Conservation (phyloP, 768 basidiomycete species). For the Mycena rebaudengoi region DNA sequence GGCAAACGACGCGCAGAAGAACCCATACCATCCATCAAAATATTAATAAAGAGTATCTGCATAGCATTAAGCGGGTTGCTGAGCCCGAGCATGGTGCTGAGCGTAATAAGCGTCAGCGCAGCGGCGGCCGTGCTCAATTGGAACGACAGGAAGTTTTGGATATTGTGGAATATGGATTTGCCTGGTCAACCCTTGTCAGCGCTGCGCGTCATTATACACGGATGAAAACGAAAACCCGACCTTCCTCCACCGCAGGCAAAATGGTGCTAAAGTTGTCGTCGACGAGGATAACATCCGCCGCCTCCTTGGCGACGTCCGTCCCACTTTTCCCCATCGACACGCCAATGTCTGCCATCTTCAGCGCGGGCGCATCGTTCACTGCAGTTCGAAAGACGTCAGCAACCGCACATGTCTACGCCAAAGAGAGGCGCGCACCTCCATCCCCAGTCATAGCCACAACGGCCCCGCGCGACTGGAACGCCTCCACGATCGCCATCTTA, state of each 20-base stretch:
- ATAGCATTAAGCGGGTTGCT: slow-evolving; percentile 96
- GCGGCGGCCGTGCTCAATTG: slow-evolving; percentile 98
- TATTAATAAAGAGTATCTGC: slow-evolving; percentile 99
- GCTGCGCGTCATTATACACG: slow-evolving; percentile 24
- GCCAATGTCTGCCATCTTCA: slow-evolving; percentile 98
- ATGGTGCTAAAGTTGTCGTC: slow-evolving; percentile 98
- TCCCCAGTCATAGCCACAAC: slow-evolving; percentile 99
- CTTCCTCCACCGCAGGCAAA: slow-evolving; percentile 93
- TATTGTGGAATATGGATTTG: slow-evolving; percentile 98
- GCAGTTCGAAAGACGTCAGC: neutral
- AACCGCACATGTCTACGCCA: neutral
- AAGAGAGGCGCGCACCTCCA: slow-evolving; percentile 66
- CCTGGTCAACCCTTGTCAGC: slow-evolving; percentile 50
- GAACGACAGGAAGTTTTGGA: slow-evolving; percentile 97
- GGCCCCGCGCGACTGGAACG: slow-evolving; percentile 87
- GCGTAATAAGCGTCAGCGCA: slow-evolving; percentile 92
- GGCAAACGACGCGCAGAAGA: slow-evolving; percentile 9
- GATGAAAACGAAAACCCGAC: slow-evolving; percentile 46
- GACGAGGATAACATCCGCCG: slow-evolving; percentile 95
- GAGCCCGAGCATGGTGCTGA: slow-evolving; percentile 89
- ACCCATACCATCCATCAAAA: slow-evolving; percentile 91
- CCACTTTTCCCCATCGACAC: slow-evolving; percentile 98
- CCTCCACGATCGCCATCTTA: slow-evolving; percentile 97
- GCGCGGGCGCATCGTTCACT: slow-evolving; percentile 96
- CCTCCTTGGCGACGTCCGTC: slow-evolving; percentile 99